These are phyloP conservation scores for Ramicandelaber brevisporus DNA, from an alignment of 192 early-diverging fungal genomes.

Conservation along the genomic window DNA sequence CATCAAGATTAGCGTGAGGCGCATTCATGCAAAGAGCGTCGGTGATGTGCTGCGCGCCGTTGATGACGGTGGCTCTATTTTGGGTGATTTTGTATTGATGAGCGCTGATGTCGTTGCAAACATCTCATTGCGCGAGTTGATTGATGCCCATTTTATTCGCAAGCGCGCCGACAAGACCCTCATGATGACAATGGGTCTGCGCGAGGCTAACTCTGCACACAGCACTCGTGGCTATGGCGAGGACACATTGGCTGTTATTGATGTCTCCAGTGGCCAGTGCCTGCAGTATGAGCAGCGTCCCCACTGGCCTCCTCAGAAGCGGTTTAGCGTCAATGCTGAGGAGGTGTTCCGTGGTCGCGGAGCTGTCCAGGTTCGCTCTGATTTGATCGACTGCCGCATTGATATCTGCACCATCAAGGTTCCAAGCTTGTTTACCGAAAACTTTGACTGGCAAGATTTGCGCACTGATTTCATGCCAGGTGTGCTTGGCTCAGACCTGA, in stretches of 20 bases:
- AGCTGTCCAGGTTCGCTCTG: conserved; percentile 61
- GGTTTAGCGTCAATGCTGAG: conserved; percentile 16
- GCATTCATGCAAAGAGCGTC: conserved; percentile 40
- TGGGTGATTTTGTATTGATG: conserved; percentile 79
- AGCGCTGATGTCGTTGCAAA: conserved; percentile 77
- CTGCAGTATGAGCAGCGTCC: conserved; percentile 46
- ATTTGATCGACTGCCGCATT: conserved; percentile 78
- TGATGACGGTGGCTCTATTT: conserved; percentile 51
- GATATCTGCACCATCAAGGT: conserved; percentile 86
- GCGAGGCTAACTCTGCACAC: conserved; percentile 35
- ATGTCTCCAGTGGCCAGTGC: conserved; percentile 48
- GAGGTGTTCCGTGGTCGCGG: conserved; percentile 18
- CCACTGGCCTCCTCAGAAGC: conserved; percentile 9
- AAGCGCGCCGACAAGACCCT: conserved; percentile 44
- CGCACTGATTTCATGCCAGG: conserved; percentile 74
- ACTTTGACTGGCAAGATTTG: conserved; percentile 91
- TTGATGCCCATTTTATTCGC: conserved; percentile 59
- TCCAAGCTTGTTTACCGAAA: conserved; percentile 77
- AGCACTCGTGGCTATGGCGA: conserved; percentile 6
- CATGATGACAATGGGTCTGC: conserved; percentile 88
- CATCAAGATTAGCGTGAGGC: conserved; percentile 43
- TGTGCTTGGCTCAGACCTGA: conserved; percentile 65
- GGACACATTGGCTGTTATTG: conserved; percentile 44
- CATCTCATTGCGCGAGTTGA: conserved; percentile 41
- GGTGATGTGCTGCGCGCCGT: conserved; percentile 84